Evolutionary conservation across 148 eudicot species (phyloP).

Genomic region (Vaccinium darrowii): DNA sequence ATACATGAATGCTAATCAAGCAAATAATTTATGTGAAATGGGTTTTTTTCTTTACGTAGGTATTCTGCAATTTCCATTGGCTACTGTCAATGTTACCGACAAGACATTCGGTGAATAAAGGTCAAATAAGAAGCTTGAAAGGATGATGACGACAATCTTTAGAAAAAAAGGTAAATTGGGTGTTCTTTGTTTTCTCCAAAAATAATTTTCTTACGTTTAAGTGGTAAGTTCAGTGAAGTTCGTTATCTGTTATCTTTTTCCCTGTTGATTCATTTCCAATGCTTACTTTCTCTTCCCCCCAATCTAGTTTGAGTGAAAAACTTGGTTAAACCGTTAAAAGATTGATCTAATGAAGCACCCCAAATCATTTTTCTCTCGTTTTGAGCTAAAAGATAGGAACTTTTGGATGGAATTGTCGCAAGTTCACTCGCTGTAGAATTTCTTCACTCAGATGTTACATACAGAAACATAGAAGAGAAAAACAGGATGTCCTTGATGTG

Average conservation of each 20-base stretch:
- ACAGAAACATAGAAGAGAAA: not conserved
- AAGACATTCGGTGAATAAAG: not conserved
- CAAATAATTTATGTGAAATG: not conserved
- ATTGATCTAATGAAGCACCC: not conserved
- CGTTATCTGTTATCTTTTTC: not conserved
- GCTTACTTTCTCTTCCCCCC: not conserved
- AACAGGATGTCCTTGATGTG: not conserved
- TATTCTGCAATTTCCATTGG: not conserved
- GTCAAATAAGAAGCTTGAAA: slow-evolving; percentile 9
- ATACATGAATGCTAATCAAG: no score
- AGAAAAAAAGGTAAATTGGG: slow-evolving; percentile 13
- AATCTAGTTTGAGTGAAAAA: not conserved
- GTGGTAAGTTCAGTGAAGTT: not conserved
- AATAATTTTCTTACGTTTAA: not conserved
- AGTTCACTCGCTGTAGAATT: not conserved
- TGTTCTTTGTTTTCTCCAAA: not conserved
- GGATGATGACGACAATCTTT: slow-evolving; percentile 19
- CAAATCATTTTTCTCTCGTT: not conserved
- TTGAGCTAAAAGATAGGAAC: not conserved
- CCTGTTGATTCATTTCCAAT: not conserved
- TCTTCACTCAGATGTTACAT: not conserved
- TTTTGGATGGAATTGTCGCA: not conserved
- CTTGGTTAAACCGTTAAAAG: not conserved
- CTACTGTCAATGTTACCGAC: not conserved
- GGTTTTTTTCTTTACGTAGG: not conserved